phyloP scores from a whole-genome alignment of 352 stramenopile genomes.

The Globisporangium takayamanum region DNA sequence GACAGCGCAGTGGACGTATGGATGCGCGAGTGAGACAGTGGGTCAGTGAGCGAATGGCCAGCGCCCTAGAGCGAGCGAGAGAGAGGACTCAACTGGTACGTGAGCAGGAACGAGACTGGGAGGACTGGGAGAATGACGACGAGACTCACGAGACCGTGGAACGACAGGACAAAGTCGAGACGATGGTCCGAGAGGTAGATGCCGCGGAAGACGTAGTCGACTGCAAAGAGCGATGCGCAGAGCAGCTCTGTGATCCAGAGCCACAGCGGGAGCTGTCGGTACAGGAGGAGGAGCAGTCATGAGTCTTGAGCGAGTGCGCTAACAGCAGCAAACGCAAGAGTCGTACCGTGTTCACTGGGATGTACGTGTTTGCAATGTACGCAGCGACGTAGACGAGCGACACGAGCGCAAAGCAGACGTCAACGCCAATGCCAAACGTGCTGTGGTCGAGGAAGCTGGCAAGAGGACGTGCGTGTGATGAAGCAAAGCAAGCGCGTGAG shows the following conservation, averaged over 20 bases:
- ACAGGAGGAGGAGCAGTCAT: slow-evolving; percentile 1
- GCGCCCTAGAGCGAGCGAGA: not conserved
- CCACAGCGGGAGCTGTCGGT: slow-evolving; percentile 44
- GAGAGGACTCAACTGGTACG: slow-evolving; percentile 52
- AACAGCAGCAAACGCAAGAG: not conserved
- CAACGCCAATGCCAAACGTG: slow-evolving; percentile 54
- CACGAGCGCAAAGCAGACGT: slow-evolving; percentile 47
- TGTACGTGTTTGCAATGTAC: slow-evolving; percentile 81
- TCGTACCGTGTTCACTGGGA: slow-evolving; percentile 46
- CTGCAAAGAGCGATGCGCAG: slow-evolving; percentile 50
- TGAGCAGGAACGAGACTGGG: slow-evolving; percentile 64
- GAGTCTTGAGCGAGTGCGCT: no score
- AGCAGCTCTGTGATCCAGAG: slow-evolving; percentile 69
- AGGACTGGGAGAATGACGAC: slow-evolving; percentile 70
- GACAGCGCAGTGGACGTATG: not conserved
- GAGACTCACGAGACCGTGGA: slow-evolving; percentile 45
- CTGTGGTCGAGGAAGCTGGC: slow-evolving; percentile 65
- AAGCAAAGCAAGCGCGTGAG: not conserved
- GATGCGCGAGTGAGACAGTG: not conserved
- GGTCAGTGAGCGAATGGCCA: not conserved
- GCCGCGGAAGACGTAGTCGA: slow-evolving; percentile 69
- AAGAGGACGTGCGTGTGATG: not conserved
- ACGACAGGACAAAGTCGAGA: slow-evolving; percentile 56
- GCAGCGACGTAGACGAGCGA: slow-evolving; percentile 53
- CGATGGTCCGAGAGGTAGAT: slow-evolving; percentile 66